Percentiles rank a stretch among this genome's conserved stretches.
Evolutionary conservation across 176 grass and related monocot genomes (phyloP).

Genomic region (Triticum urartu): DNA sequence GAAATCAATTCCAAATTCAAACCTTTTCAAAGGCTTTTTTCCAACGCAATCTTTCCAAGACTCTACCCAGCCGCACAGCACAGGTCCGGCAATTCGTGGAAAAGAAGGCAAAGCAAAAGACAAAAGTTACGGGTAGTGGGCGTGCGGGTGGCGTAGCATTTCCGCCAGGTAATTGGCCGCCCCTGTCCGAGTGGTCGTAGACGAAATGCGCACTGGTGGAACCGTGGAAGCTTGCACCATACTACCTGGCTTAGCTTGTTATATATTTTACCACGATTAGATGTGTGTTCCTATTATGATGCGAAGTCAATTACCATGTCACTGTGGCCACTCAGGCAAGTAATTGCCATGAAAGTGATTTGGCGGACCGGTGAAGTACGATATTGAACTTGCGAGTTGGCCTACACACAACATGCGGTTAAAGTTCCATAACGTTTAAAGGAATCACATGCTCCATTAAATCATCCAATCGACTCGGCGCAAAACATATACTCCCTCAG

Average conservation of each 20-base stretch:
- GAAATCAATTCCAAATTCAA: neutral
- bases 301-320: neutral
- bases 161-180: constrained; percentile 26
- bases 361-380: neutral
- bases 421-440: constrained; percentile 10
- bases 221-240: constrained; percentile 7
- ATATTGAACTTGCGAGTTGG: neutral
- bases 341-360: constrained; percentile 3
- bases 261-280: neutral
- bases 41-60: neutral
- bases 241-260: neutral
- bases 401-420: neutral
- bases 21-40: neutral
- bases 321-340: neutral
- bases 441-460: neutral
- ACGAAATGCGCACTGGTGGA: neutral
- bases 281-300: neutral
- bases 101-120: neutral
- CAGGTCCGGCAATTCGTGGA: neutral
- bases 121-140: constrained; percentile 29
- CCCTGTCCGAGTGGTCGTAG: neutral
- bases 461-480: neutral
- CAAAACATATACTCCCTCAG: too few relatives aligned
- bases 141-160: constrained; percentile 29
- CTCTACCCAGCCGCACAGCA: neutral